A percentile compares a stretch with the other conserved stretches of the same genome.
phyloP scores from a whole-genome alignment of 768 basidiomycete genomes.

The Wakefieldia striispora region DNA sequence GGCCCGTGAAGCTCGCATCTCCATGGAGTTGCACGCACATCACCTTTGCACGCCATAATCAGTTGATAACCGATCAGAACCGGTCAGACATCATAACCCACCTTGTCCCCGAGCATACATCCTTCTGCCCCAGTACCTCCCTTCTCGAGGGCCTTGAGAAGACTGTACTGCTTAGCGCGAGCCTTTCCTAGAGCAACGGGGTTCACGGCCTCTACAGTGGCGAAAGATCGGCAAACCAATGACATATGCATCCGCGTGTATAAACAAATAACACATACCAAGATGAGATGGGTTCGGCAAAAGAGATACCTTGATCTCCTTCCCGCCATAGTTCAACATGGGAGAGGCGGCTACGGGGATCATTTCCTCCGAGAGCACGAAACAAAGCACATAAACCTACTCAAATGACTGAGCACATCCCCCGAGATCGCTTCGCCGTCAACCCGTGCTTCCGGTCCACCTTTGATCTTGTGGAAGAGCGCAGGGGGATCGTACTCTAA shows the following conservation, averaged over 20 bases:
- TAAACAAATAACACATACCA: conserved; percentile 44
- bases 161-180: conserved; percentile 83
- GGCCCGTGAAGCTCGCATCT: conserved; percentile 88
- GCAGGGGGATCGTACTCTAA: conserved; percentile 64
- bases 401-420: conserved; percentile 86
- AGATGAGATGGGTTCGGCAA: conserved; percentile 81
- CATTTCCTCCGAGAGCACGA: not conserved
- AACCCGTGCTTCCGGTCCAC: conserved; percentile 61
- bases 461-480: conserved; percentile 86
- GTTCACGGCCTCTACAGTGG: conserved; percentile 70
- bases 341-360: conserved; percentile 59
- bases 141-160: conserved; percentile 62
- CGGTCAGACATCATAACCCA: not conserved
- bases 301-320: conserved; percentile 65
- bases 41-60: conserved; percentile 48
- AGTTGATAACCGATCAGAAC: not conserved
- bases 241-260: not conserved
- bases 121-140: conserved; percentile 18
- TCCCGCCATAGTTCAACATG: conserved; percentile 50
- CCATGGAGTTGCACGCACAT: conserved; percentile 92
- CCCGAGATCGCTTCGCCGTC: conserved; percentile 68
- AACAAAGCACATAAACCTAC: conserved; percentile 35
- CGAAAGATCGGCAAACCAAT: not conserved
- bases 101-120: conserved; percentile 34
- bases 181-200: conserved; percentile 88